A percentile compares a stretch with the other conserved stretches of the same genome.
Conservation (phyloP, 768 basidiomycete species). For the Pulveroboletus sp. region DNA sequence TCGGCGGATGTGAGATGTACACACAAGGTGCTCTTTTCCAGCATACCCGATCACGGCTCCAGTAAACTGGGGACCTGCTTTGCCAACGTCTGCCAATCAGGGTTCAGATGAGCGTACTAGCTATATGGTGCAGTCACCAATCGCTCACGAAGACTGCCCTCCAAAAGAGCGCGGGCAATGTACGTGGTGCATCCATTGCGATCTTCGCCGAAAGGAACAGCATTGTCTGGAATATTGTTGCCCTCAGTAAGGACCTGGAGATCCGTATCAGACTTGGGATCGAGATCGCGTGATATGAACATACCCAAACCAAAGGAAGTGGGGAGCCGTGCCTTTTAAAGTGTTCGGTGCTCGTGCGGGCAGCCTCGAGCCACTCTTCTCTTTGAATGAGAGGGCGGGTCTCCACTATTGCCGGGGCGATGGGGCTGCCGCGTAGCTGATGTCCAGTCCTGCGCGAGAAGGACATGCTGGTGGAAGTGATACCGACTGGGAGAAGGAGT, state of each 20-base stretch:
- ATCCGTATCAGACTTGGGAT: not conserved
- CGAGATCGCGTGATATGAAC: not conserved
- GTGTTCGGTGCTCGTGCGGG: conserved; percentile 27
- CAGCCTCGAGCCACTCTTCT: conserved; percentile 27
- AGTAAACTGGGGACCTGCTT: conserved; percentile 29
- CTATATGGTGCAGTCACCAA: not conserved
- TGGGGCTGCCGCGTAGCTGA: conserved; percentile 16
- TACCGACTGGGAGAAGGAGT: not conserved
- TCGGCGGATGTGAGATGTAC: not conserved
- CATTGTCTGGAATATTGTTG: conserved; percentile 29
- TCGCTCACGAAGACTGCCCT: conserved; percentile 29
- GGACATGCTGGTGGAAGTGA: conserved; percentile 13
- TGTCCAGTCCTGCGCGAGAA: conserved; percentile 15
- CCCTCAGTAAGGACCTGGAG: conserved; percentile 28
- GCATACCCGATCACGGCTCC: conserved; percentile 32
- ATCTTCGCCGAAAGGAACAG: conserved; percentile 32
- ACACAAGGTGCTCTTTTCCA: conserved; percentile 32
- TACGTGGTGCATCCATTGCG: conserved; percentile 26
- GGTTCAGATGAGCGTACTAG: not conserved
- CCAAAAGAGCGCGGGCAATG: conserved; percentile 31
- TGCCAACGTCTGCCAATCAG: conserved; percentile 29
- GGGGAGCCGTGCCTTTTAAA: conserved; percentile 29
- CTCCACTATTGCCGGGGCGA: conserved; percentile 13
- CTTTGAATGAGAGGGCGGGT: conserved; percentile 17
- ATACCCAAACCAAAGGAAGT: conserved; percentile 31